These are phyloP conservation scores for Penicillium parvum DNA, from an alignment of 495 filamentous ascomycete genomes.

Conservation along the genomic window DNA sequence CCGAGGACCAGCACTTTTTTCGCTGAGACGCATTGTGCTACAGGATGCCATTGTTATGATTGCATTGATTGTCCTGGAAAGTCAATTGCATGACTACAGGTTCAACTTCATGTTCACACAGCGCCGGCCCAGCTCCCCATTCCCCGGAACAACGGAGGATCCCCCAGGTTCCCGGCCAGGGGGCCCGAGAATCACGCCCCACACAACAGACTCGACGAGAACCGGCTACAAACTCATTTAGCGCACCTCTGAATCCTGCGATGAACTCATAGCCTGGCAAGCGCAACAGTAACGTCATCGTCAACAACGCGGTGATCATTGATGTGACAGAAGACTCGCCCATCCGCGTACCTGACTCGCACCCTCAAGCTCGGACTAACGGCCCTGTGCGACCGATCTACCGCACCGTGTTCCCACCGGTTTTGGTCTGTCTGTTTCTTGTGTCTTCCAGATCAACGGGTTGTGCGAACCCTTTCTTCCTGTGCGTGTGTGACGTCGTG, in stretches of 20 bases:
- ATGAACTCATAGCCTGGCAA: too few species aligned
- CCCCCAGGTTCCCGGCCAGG: neutral
- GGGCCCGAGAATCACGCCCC: neutral
- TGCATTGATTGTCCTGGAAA: too few species aligned
- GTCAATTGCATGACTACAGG: neutral
- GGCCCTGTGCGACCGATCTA: neutral
- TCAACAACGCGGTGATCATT: neutral
- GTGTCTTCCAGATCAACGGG: too few species aligned
- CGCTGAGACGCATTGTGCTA: too few species aligned
- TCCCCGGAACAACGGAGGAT: neutral
- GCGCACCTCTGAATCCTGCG: too few species aligned
- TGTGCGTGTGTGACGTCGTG: constrained; percentile 11
- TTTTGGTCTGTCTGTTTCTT: too few species aligned
- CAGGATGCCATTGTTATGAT: too few species aligned
- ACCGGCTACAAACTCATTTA: too few species aligned
- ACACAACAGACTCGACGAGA: too few species aligned
- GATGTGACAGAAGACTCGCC: neutral
- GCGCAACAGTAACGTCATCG: neutral
- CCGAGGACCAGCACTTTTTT: constrained; percentile 1
- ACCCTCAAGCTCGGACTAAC: neutral
- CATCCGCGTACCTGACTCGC: too few species aligned
- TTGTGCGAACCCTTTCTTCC: neutral
- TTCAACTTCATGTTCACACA: neutral
- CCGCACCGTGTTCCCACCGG: neutral
- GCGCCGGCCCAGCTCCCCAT: neutral